Evolutionary conservation across 371 early-diverging fungal species (phyloP), one percentile per base, ranked within the genome.

Genomic region (Lichtheimia corymbifera): DNA sequence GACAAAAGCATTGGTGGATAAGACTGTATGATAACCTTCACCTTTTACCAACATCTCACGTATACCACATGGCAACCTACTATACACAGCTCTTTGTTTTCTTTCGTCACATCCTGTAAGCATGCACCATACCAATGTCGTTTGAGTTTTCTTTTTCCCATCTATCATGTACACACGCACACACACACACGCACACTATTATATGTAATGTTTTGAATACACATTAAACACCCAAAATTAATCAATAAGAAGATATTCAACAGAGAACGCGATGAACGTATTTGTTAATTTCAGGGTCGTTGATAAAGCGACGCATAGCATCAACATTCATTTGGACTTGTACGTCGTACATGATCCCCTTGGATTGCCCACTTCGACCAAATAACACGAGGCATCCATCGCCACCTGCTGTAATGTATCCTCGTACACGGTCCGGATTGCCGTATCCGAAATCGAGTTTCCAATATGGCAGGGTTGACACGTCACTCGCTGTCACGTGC

Each of bases 371-470:
- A 2, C 62, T 60, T 49, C 76, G 58, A 4, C 71, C 71, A 71
- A 76, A 73, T 12, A 76, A 35, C 27, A 72, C 62, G 25, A 76
- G 41, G 17, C 76, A 76, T 0, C 76, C 76, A 62, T 76, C 70
- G 13, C 76, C 76, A 14, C 76, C 76, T 52, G 65, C 70, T 5
- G 76, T 76, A 25, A 76, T 76, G 24, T 76, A 76, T 9, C 76
- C 67, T 30, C 76, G 60, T 12, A 69, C 70, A 42, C 73, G 65
- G 58, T 72, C 76, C 35, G 76, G 76, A 18, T 57, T 50, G 0
- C 76, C 76, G 60, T 55, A 65, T 11, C 76, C 72, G 62, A 76
- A 76, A 50, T 76, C 69, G 1, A 68, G 40, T 4, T 66, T 60
- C 71, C 73, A 76, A 57, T 71, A 76, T 4, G 76, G 76, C 18